These are phyloP conservation scores for Leishmania turanica DNA, from an alignment of 208 protist genomes.

Conservation along the genomic window DNA sequence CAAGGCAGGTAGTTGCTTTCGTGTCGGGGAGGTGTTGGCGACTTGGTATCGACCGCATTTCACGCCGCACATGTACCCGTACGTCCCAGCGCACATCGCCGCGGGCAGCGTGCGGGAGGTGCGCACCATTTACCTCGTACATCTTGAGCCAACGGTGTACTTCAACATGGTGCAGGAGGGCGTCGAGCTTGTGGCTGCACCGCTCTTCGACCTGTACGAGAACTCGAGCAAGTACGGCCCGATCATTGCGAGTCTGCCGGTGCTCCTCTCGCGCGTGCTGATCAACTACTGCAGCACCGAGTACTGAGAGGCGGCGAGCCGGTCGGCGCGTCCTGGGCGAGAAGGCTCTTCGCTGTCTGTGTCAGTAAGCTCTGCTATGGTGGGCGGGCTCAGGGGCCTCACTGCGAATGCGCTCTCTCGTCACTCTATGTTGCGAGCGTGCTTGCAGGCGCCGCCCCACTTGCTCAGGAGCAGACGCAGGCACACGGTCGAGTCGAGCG, in stretches of 20 bases:
- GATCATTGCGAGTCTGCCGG: conserved; percentile 80
- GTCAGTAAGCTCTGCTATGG: neutral
- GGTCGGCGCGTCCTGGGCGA: neutral
- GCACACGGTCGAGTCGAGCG: neutral
- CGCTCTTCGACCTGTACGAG: conserved; percentile 93
- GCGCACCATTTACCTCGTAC: conserved; percentile 85
- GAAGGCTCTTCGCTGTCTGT: neutral
- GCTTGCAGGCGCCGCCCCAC: neutral
- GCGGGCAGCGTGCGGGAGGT: conserved; percentile 79
- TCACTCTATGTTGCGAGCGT: too few species aligned
- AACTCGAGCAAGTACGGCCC: conserved; percentile 87
- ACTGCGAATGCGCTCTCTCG: neutral
- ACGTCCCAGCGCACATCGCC: conserved; percentile 89
- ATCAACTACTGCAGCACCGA: conserved; percentile 85
- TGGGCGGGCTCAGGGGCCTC: neutral
- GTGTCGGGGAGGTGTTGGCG: conserved; percentile 75
- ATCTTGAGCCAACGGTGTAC: conserved; percentile 69
- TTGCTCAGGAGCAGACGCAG: neutral
- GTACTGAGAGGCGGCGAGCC: conserved; percentile 25
- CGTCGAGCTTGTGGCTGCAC: conserved; percentile 84
- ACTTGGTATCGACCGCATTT: conserved; percentile 89
- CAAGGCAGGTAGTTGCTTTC: conserved; percentile 53
- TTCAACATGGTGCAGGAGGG: conserved; percentile 71
- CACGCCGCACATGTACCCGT: conserved; percentile 92
- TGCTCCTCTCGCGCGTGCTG: conserved; percentile 74